Evolutionary conservation across 768 basidiomycete species (phyloP).

Genomic region (Tylopilus intermedius): DNA sequence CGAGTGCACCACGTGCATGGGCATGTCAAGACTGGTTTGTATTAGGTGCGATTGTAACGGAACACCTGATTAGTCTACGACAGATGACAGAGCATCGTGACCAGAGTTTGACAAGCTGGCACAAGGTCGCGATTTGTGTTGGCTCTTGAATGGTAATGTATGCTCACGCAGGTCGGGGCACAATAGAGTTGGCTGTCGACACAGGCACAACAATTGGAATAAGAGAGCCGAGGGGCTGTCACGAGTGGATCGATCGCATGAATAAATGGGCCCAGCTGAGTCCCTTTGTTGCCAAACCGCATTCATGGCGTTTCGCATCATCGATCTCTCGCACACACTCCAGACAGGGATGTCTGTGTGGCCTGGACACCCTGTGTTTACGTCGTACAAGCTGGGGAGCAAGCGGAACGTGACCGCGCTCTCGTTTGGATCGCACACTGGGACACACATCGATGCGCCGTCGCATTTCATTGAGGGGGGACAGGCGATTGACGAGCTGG

Average conservation of each 20-base stretch:
- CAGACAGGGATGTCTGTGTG: constrained; percentile 20
- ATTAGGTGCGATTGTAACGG: too few species aligned
- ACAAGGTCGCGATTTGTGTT: neutral
- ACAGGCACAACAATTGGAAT: neutral
- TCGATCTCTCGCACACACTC: constrained; percentile 24
- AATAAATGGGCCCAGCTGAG: neutral
- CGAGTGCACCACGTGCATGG: too few species aligned
- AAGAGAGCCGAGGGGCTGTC: neutral
- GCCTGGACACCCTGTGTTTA: constrained; percentile 21
- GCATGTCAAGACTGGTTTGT: too few species aligned
- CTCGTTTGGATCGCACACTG: constrained; percentile 62
- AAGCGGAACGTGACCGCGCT: constrained; percentile 30
- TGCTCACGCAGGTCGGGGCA: neutral
- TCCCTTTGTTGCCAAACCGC: neutral
- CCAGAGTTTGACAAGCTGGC: neutral
- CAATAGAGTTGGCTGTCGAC: too few species aligned
- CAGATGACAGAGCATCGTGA: neutral
- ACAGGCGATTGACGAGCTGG: constrained; percentile 49
- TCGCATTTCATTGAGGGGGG: constrained; percentile 60
- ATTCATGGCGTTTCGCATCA: constrained; percentile 13
- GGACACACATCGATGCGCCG: constrained; percentile 76
- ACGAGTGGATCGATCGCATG: neutral
- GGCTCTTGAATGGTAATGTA: neutral
- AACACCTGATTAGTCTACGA: neutral
- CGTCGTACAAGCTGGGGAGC: constrained; percentile 4